Evolutionary conservation across 495 filamentous ascomycete species (phyloP).

Genomic region (Choiromyces venosus): DNA sequence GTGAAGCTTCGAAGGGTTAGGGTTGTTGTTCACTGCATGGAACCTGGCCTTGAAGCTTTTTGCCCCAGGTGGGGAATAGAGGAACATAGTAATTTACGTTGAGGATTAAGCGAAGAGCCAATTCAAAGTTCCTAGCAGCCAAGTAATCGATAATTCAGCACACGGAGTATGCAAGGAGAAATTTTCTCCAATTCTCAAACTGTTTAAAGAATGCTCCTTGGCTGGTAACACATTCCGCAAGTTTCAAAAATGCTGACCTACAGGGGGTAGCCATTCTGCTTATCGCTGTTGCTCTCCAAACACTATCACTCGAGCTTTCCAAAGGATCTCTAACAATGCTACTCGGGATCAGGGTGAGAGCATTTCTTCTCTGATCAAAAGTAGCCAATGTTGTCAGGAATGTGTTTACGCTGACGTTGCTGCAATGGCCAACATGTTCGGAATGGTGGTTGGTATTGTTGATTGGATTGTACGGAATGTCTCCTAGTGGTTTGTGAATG

Average conservation of each 20-base stretch:
- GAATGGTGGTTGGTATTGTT: too few relatives aligned
- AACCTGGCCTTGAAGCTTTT: neutral
- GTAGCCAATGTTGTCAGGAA: too few relatives aligned
- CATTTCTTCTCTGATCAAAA: too few relatives aligned
- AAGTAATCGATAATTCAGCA: neutral
- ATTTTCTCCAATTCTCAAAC: neutral
- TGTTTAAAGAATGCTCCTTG: neutral
- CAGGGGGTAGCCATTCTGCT: too few relatives aligned
- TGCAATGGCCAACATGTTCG: too few relatives aligned
- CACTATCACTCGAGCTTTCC: too few relatives aligned
- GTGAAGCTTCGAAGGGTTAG: neutral
- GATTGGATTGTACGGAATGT: too few relatives aligned
- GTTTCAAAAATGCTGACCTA: neutral
- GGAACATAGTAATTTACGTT: neutral
- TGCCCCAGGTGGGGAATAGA: neutral
- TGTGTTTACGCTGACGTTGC: too few relatives aligned
- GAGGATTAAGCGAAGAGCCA: neutral
- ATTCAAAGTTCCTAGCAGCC: neutral
- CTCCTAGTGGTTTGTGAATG: too few relatives aligned
- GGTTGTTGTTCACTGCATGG: neutral
- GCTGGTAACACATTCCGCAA: neutral
- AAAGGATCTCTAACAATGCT: too few relatives aligned
- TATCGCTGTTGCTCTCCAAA: too few relatives aligned
- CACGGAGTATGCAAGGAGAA: neutral
- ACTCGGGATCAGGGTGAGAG: too few relatives aligned